These are phyloP conservation scores for Gymnopilus dilepis DNA, from an alignment of 768 basidiomycete species.

Conservation along the genomic window DNA sequence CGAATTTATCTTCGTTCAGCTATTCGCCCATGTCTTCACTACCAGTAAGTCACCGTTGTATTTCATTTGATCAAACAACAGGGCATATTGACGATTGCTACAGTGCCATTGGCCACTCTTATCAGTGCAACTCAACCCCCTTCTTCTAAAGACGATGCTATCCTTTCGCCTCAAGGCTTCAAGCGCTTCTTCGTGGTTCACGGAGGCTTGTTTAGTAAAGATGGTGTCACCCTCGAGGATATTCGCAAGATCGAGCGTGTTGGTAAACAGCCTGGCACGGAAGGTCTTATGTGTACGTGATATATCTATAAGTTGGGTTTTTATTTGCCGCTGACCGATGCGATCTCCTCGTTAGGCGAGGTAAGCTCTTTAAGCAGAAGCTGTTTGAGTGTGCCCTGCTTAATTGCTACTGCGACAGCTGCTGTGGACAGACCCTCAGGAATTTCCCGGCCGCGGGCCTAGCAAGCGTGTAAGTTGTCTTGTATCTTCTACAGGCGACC, in stretches of 20 bases:
- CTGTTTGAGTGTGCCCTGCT: background rate
- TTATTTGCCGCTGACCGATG: conserved; percentile 18
- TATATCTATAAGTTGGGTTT: conserved; percentile 7
- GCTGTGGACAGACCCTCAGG: conserved; percentile 97
- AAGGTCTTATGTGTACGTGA: conserved; percentile 91
- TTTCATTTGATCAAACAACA: background rate
- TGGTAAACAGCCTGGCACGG: conserved; percentile 90
- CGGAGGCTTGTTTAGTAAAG: conserved; percentile 95
- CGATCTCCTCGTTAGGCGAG: conserved; percentile 53
- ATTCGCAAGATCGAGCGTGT: conserved; percentile 87
- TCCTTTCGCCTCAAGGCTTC: conserved; percentile 80
- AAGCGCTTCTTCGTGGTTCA: conserved; percentile 96
- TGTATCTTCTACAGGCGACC: conserved; percentile 4
- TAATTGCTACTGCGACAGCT: conserved; percentile 49
- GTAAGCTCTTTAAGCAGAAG: conserved; percentile 39
- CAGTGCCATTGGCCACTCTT: conserved; percentile 91
- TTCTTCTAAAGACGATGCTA: conserved; percentile 51
- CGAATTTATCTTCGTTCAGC: conserved; percentile 42
- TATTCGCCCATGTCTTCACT: conserved; percentile 95
- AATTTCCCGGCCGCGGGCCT: conserved; percentile 85
- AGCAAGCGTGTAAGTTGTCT: conserved; percentile 81
- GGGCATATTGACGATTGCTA: background rate
- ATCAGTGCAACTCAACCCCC: conserved; percentile 74
- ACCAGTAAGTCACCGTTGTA: conserved; percentile 56
- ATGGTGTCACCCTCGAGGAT: conserved; percentile 93